phyloP scores from a whole-genome alignment of 192 early-diverging fungal species.

The Pecoramyces ruminantium region DNA sequence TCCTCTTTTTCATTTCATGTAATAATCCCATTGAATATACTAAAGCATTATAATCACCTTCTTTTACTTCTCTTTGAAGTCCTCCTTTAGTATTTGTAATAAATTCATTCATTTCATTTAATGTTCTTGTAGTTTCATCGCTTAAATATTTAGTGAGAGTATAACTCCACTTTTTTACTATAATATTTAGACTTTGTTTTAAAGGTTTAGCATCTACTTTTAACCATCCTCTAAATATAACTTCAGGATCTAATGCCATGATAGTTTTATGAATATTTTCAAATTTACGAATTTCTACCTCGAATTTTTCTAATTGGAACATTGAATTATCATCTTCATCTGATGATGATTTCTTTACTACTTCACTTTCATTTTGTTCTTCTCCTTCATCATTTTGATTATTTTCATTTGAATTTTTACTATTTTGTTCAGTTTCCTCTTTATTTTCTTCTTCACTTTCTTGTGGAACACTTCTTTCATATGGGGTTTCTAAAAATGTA shows the following conservation, averaged over 20 bases:
- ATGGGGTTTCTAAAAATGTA: conserved; percentile 20
- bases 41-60: conserved; percentile 39
- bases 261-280: conserved; percentile 44
- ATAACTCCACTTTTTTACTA: conserved; percentile 51
- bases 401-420: conserved; percentile 15
- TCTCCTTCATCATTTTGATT: neutral
- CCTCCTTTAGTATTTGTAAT: conserved; percentile 35
- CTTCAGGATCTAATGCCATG: conserved; percentile 43
- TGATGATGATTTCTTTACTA: neutral
- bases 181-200: conserved; percentile 42
- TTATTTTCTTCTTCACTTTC: conserved; percentile 15
- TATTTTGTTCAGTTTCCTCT: neutral
- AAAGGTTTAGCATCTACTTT: conserved; percentile 36
- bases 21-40: conserved; percentile 39
- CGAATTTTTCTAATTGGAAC: conserved; percentile 45
- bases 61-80: conserved; percentile 30
- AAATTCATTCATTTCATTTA: conserved; percentile 41
- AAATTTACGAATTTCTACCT: conserved; percentile 43
- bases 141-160: conserved; percentile 43
- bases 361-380: neutral
- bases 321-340: conserved; percentile 7
- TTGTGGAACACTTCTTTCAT: neutral
- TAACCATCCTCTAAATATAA: conserved; percentile 42
- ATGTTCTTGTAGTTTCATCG: conserved; percentile 31
- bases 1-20: conserved; percentile 40